Conservation (phyloP, 441 rosid species). For the Mallotus repandus region DNA sequence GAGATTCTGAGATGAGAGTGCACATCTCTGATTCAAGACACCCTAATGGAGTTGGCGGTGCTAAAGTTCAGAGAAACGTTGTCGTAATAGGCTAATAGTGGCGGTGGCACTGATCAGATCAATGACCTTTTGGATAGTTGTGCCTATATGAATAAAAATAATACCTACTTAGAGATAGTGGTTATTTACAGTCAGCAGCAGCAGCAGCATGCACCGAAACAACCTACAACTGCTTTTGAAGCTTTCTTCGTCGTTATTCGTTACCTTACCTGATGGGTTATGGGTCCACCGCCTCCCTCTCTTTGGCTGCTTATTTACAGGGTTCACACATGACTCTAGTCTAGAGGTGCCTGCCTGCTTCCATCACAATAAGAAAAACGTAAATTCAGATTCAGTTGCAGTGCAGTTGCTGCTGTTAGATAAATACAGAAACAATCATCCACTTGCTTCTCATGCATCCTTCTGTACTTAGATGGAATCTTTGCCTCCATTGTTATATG, state of each 20-base stretch:
- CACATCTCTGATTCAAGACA: background rate
- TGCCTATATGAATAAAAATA: no score
- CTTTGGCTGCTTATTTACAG: background rate
- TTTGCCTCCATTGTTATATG: conserved; percentile 5
- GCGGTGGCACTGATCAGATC: background rate
- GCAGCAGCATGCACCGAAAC: background rate
- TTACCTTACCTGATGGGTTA: background rate
- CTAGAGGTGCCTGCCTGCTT: background rate
- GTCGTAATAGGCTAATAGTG: background rate
- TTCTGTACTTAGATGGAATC: conserved; percentile 12
- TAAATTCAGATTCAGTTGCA: background rate
- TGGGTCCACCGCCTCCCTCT: background rate
- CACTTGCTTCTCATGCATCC: conserved; percentile 7
- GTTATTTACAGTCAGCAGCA: background rate
- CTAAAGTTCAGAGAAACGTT: background rate
- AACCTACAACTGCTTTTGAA: background rate
- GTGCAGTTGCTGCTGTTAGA: background rate
- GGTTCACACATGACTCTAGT: background rate
- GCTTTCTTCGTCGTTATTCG: background rate
- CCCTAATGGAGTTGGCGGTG: background rate
- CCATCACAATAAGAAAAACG: no score
- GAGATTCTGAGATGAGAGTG: background rate
- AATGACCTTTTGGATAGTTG: background rate
- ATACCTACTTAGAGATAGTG: no score
- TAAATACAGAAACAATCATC: background rate